A percentile compares a stretch with the other conserved stretches of the same genome.
Conservation (phyloP, 495 filamentous ascomycete genomes). For the Amphirosellinia nigrospora region DNA sequence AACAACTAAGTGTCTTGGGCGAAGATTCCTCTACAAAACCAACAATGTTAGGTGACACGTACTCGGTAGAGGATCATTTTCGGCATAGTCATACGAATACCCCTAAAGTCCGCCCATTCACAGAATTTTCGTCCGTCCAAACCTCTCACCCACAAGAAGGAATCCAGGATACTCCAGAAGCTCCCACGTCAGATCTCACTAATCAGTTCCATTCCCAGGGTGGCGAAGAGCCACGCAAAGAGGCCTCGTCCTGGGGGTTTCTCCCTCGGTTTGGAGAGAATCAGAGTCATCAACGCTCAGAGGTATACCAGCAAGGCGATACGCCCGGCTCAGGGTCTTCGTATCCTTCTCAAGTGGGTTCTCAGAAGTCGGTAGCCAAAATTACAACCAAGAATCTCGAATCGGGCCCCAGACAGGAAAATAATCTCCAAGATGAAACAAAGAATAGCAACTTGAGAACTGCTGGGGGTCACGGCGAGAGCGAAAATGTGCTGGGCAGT, state of each 20-base stretch:
- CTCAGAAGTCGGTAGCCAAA: constrained; percentile 22
- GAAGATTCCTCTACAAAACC: background rate
- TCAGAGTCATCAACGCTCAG: constrained; percentile 14
- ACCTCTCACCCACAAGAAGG: background rate
- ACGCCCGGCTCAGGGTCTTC: constrained; percentile 17
- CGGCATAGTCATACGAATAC: constrained; percentile 1
- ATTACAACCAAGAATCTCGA: constrained; percentile 18
- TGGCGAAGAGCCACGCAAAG: constrained; percentile 23
- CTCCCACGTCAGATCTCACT: constrained; percentile 8
- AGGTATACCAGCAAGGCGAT: background rate
- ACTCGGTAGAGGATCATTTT: background rate
- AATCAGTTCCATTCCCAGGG: background rate
- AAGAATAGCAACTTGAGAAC: background rate
- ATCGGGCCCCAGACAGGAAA: constrained; percentile 29
- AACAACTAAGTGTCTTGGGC: background rate
- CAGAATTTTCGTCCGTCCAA: constrained; percentile 17
- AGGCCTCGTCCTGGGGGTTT: constrained; percentile 33
- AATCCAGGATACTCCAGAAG: constrained; percentile 7
- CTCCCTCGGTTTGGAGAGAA: constrained; percentile 26
- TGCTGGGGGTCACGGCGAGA: background rate
- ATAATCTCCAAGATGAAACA: constrained; percentile 20
- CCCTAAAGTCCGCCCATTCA: constrained; percentile 26
- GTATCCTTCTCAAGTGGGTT: constrained; percentile 18
- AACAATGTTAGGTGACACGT: background rate
- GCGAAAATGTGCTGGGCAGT: background rate